Conservation (phyloP, 139 green algal species). For the Volvox reticuliferus region DNA sequence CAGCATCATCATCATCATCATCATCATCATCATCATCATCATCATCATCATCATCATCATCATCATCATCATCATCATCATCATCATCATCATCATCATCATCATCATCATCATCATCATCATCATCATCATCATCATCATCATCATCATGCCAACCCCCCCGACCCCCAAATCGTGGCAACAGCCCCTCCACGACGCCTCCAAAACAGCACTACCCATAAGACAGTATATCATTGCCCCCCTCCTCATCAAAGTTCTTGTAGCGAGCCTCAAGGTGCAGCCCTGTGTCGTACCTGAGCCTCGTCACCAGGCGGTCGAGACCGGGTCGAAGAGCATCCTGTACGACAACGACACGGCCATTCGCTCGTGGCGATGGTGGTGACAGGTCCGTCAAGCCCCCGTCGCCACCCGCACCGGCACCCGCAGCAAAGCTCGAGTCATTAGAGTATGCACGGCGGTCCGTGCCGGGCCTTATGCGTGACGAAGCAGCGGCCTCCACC, state of each 20-base stretch:
- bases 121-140: too few species aligned
- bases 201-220: too few species aligned
- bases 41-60: too few species aligned
- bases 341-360: neutral
- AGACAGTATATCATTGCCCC: neutral
- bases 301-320: slow-evolving; percentile 9
- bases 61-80: too few species aligned
- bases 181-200: too few species aligned
- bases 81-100: too few species aligned
- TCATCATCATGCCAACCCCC: too few species aligned
- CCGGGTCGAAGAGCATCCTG: neutral
- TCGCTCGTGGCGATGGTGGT: neutral
- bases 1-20: too few species aligned
- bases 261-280: slow-evolving; percentile 13
- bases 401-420: neutral
- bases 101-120: too few species aligned
- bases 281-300: slow-evolving; percentile 10
- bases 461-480: neutral
- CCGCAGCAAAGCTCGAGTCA: neutral
- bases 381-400: neutral
- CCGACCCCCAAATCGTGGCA: too few species aligned
- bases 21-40: too few species aligned
- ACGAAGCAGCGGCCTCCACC: slow-evolving; percentile 7
- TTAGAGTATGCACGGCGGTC: neutral
- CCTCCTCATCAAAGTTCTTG: slow-evolving; percentile 24